Percentiles rank a stretch among this genome's conserved stretches.
Conservation (phyloP, 1,139 yeast species). For the Scheffersomyces parashehatae region DNA sequence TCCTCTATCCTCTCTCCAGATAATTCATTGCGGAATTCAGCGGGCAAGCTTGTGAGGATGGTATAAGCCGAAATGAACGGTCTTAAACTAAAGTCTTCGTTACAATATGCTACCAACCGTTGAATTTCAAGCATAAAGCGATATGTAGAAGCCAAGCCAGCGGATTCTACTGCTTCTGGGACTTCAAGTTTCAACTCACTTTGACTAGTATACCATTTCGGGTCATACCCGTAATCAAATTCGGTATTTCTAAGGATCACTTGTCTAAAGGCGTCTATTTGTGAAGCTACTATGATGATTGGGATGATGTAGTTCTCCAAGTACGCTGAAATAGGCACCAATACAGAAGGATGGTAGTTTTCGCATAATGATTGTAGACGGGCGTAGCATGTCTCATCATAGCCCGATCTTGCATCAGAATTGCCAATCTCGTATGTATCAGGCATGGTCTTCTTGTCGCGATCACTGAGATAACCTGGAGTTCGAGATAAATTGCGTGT, state of each 20-base stretch:
- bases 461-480: slow-evolving; percentile 1
- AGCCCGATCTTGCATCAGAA: not conserved
- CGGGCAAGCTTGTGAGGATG: slow-evolving; percentile 22
- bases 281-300: slow-evolving; percentile 24
- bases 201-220: slow-evolving; percentile 12
- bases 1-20: slow-evolving; percentile 22
- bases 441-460: not conserved
- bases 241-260: slow-evolving; percentile 9
- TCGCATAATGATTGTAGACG: not conserved
- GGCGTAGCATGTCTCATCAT: slow-evolving; percentile 1
- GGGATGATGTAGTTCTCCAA: slow-evolving; percentile 30
- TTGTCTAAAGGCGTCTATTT: slow-evolving; percentile 20
- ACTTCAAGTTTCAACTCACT: slow-evolving; percentile 6
- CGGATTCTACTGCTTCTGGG: slow-evolving; percentile 8
- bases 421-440: slow-evolving; percentile 1
- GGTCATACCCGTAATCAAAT: slow-evolving; percentile 16
- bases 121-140: slow-evolving; percentile 26
- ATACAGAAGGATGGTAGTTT: slow-evolving; percentile 17
- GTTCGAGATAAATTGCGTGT: too few species aligned
- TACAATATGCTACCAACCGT: slow-evolving; percentile 21
- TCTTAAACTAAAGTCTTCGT: slow-evolving; percentile 14
- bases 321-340: slow-evolving; percentile 13
- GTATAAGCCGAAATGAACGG: slow-evolving; percentile 23
- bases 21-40: slow-evolving; percentile 20
- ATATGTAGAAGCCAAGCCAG: slow-evolving; percentile 7